These are phyloP conservation scores for Fusarium ramigenum DNA, from an alignment of 2,329 filamentous ascomycete species.

Conservation along the genomic window DNA sequence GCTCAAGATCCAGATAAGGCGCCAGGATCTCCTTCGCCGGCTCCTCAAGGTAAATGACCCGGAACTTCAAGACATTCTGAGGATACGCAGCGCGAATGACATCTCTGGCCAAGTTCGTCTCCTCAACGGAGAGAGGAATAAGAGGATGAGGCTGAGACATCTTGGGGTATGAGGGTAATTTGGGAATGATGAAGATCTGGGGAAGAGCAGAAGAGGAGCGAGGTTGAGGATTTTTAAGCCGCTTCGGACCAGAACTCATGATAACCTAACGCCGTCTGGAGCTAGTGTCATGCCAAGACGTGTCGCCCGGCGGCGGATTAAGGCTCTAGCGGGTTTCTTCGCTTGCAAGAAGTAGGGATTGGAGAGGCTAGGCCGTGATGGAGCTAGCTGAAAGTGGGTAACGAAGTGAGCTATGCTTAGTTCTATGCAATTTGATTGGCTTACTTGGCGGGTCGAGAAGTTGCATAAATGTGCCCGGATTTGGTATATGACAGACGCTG, in stretches of 20 bases:
- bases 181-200: background rate
- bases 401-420: background rate
- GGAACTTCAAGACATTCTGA: background rate
- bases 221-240: background rate
- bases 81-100: background rate
- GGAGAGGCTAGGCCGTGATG: fast-evolving
- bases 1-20: background rate
- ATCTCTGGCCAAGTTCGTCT: background rate
- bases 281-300: background rate
- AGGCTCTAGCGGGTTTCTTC: background rate
- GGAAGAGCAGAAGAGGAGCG: fast-evolving
- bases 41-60: background rate
- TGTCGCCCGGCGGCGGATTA: background rate
- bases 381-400: background rate
- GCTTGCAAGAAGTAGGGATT: background rate
- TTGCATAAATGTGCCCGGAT: background rate
- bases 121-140: background rate
- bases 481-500: background rate
- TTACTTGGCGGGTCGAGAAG: fast-evolving
- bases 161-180: too few relatives aligned
- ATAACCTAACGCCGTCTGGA: background rate
- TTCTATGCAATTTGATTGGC: fast-evolving
- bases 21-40: fast-evolving
- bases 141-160: background rate
- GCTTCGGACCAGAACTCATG: background rate